These are phyloP conservation scores for Rutstroemia sp. DNA, from an alignment of 2,329 filamentous ascomycete species.

Conservation along the genomic window DNA sequence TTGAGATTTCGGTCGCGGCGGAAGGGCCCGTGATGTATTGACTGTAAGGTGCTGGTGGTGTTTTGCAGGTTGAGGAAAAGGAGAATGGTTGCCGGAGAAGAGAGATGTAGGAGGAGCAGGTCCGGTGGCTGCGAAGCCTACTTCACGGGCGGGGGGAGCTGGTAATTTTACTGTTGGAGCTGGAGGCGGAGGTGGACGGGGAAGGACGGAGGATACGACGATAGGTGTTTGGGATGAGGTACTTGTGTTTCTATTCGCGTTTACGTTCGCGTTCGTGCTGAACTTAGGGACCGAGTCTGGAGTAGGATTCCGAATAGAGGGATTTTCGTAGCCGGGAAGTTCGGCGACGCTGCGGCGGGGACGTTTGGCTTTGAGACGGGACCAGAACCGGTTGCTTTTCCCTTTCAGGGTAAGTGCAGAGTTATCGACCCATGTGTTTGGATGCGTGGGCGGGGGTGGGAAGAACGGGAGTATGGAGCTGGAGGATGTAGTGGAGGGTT, in stretches of 20 bases:
- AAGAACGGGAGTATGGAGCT: conserved; percentile 6
- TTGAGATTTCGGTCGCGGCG: not conserved
- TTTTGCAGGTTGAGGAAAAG: not conserved
- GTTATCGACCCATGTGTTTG: conserved; percentile 2
- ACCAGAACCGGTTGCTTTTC: not conserved
- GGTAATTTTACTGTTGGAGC: no score
- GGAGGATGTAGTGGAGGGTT: not conserved
- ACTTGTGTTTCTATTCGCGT: not conserved
- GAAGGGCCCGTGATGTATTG: not conserved
- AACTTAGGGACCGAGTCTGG: no score
- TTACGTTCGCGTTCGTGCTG: no score
- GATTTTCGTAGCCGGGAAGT: conserved; percentile 1
- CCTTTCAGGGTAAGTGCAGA: not conserved
- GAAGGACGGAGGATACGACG: not conserved
- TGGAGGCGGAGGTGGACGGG: not conserved
- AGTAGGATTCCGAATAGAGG: not conserved
- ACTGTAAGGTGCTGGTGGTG: no score
- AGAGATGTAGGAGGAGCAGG: not conserved
- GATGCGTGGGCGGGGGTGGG: conserved; percentile 5
- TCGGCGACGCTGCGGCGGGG: conserved; percentile 1
- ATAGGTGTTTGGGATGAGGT: not conserved
- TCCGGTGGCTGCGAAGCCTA: not conserved
- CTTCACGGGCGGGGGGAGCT: not conserved
- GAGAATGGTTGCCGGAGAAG: not conserved
- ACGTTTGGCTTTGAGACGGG: not conserved